Evolutionary conservation across 176 grass and related monocot species (phyloP).

Genomic region (Musa troglodytarum): DNA sequence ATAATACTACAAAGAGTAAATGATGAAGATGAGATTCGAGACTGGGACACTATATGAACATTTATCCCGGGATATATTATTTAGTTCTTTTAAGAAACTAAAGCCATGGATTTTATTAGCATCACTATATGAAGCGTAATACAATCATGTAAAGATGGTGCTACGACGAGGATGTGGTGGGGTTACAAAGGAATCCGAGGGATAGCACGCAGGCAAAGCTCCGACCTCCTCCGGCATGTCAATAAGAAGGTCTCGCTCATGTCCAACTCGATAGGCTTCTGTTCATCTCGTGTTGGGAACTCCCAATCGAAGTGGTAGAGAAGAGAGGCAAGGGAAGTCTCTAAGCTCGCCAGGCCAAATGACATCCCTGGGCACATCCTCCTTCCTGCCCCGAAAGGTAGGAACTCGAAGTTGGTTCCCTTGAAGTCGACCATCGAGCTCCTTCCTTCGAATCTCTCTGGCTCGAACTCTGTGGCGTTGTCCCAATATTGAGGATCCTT

Average conservation of each 20-base stretch:
- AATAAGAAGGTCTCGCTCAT: not conserved
- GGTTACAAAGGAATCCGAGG: not conserved
- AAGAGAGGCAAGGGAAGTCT: constrained; percentile 15
- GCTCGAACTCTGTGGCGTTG: constrained; percentile 18
- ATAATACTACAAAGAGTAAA: no score
- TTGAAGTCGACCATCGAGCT: not conserved
- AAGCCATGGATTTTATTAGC: no score
- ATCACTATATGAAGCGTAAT: no score
- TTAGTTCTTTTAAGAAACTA: no score
- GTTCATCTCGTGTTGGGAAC: not conserved
- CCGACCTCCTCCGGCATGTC: not conserved
- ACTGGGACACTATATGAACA: no score
- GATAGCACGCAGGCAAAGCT: not conserved
- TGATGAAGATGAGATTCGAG: no score
- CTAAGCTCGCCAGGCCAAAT: constrained; percentile 10
- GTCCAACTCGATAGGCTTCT: not conserved
- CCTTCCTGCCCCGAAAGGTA: constrained; percentile 27
- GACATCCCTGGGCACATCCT: constrained; percentile 30
- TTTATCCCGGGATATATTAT: no score
- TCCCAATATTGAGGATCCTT: not conserved
- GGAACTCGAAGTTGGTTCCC: constrained; percentile 22
- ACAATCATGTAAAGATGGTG: no score
- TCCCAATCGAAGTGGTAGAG: constrained; percentile 30
- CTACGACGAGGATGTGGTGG: no score
- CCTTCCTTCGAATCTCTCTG: constrained; percentile 26